These are phyloP conservation scores for Nyctanthes arbortristis DNA, from an alignment of 257 asterid species.

Conservation along the genomic window DNA sequence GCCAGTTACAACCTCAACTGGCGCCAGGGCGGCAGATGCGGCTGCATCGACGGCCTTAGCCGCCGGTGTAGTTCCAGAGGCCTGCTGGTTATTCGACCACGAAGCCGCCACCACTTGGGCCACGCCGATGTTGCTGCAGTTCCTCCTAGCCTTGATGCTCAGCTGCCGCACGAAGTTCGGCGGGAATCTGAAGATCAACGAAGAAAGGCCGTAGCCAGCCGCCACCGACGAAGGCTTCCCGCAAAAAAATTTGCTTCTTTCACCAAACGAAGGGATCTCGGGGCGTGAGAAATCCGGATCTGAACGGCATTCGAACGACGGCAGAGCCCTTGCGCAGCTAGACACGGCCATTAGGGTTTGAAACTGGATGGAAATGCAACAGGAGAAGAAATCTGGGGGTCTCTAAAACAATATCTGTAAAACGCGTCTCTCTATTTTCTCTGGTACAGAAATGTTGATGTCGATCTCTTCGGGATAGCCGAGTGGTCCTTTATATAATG, in stretches of 20 bases:
- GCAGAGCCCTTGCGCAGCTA: slow-evolving; percentile 54
- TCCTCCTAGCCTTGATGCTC: slow-evolving; percentile 84
- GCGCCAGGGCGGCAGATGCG: slow-evolving; percentile 35
- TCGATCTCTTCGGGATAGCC: neutral
- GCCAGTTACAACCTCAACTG: slow-evolving; percentile 37
- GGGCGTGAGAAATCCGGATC: slow-evolving; percentile 65
- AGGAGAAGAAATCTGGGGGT: neutral
- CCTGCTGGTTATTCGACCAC: slow-evolving; percentile 67
- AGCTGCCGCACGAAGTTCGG: slow-evolving; percentile 97
- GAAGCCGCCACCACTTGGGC: slow-evolving; percentile 97
- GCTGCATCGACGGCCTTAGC: slow-evolving; percentile 70
- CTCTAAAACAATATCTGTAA: neutral
- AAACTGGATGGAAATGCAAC: slow-evolving; percentile 21
- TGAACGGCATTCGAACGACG: slow-evolving; percentile 82
- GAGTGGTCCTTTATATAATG: neutral
- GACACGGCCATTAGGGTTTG: slow-evolving; percentile 67
- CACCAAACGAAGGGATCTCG: slow-evolving; percentile 45
- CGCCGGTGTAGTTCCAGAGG: slow-evolving; percentile 39
- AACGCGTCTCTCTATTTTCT: neutral
- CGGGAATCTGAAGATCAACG: slow-evolving; percentile 71
- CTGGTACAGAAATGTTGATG: neutral
- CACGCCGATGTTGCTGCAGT: slow-evolving; percentile 95
- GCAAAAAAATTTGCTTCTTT: slow-evolving; percentile 28
- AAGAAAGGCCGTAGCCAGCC: slow-evolving; percentile 40
- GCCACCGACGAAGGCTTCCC: slow-evolving; percentile 17